These are phyloP conservation scores for Stipa capillata DNA, from an alignment of 176 grass and related monocot genomes.

Conservation along the genomic window DNA sequence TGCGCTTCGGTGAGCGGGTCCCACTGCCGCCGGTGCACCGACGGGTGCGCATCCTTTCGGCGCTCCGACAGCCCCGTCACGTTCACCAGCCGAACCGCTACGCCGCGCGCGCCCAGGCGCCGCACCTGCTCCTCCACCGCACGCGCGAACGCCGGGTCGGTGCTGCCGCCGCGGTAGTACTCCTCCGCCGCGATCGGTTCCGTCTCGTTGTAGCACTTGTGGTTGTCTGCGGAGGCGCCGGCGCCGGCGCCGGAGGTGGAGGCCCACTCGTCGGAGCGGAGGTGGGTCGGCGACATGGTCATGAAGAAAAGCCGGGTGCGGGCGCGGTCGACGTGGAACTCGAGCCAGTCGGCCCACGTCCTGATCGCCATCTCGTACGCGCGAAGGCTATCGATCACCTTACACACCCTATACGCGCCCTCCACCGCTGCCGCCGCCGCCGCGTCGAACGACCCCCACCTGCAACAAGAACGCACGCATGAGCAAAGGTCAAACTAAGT, in stretches of 20 bases:
- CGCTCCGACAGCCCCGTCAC: constrained; percentile 70
- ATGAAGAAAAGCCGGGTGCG: constrained; percentile 64
- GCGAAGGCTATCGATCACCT: constrained; percentile 45
- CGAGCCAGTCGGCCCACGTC: constrained; percentile 72
- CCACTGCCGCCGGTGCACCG: constrained; percentile 69
- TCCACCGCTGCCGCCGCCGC: not conserved
- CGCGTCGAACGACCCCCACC: constrained; percentile 47
- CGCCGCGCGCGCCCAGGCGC: too few species aligned
- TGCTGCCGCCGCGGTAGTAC: constrained; percentile 7
- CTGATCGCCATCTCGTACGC: constrained; percentile 56
- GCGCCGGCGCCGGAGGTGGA: too few species aligned
- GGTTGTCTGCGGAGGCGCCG: too few species aligned
- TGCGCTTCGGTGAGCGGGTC: constrained; percentile 42
- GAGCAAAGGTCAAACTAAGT: not conserved
- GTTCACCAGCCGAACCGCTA: constrained; percentile 57
- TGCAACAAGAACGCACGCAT: not conserved
- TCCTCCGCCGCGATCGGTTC: constrained; percentile 55
- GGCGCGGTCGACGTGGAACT: constrained; percentile 48
- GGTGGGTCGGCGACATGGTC: constrained; percentile 78
- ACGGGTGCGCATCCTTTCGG: constrained; percentile 79
- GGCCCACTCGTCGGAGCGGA: constrained; percentile 21
- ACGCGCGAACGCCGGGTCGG: constrained; percentile 41
- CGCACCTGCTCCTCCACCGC: constrained; percentile 40
- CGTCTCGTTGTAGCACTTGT: constrained; percentile 60
- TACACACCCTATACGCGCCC: constrained; percentile 19